These are phyloP conservation scores for Aspergillus flavus DNA, from an alignment of 2,329 filamentous ascomycete species.

Conservation along the genomic window DNA sequence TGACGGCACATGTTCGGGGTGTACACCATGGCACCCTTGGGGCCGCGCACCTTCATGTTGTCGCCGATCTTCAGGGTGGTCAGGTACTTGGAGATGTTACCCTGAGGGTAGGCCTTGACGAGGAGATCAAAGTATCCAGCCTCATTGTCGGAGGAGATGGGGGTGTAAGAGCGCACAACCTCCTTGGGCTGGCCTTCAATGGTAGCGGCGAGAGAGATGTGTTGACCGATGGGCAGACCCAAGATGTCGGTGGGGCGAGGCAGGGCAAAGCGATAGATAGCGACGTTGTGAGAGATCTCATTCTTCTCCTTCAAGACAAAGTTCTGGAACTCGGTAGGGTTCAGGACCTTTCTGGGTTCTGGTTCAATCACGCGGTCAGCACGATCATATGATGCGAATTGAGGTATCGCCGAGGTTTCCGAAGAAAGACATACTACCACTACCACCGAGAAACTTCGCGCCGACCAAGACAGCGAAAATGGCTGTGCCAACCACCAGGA, in stretches of 20 bases:
- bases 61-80: constrained; percentile 80
- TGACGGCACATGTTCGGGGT: constrained; percentile 93
- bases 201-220: constrained; percentile 90
- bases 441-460: constrained; percentile 70
- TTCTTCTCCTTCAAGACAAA: constrained; percentile 95
- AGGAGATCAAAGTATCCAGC: constrained; percentile 93
- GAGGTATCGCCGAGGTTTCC: not conserved
- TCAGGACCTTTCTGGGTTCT: constrained; percentile 81
- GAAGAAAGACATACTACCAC: constrained; percentile 58
- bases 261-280: constrained; percentile 95
- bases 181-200: constrained; percentile 78
- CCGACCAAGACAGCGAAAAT: constrained; percentile 70
- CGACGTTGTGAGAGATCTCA: constrained; percentile 94
- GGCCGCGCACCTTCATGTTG: constrained; percentile 85
- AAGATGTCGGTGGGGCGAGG: constrained; percentile 78
- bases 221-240: constrained; percentile 95
- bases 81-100: constrained; percentile 95
- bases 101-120: constrained; percentile 96
- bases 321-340: constrained; percentile 84
- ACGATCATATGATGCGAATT: constrained; percentile 6
- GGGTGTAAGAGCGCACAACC: constrained; percentile 88
- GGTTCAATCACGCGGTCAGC: constrained; percentile 14
- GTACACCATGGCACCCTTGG: constrained; percentile 98
- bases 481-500: constrained; percentile 74
- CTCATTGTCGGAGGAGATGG: constrained; percentile 85